A percentile compares a stretch with the other conserved stretches of the same genome.
phyloP scores from a whole-genome alignment of 2,329 filamentous ascomycete species.

The Penicillium sp. region DNA sequence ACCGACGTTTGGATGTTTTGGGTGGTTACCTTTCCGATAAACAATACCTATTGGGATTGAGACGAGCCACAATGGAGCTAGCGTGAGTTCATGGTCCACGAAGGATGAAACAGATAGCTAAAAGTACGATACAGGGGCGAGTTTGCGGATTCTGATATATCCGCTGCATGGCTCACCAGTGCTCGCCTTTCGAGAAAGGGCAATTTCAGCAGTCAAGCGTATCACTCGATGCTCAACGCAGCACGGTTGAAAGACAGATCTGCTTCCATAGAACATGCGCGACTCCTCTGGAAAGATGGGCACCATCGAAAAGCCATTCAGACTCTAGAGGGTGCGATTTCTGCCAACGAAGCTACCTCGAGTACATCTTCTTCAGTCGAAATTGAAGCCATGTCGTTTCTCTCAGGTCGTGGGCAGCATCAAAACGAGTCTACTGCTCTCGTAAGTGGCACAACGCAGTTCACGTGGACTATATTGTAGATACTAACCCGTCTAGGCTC shows the following conservation, averaged over 20 bases:
- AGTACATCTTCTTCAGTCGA: conserved; percentile 38
- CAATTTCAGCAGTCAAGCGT: conserved; percentile 79
- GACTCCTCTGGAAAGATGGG: conserved; percentile 87
- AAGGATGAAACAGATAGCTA: conserved; percentile 1
- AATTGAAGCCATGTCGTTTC: conserved; percentile 33
- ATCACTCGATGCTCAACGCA: conserved; percentile 89
- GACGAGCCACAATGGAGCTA: conserved; percentile 82
- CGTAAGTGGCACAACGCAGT: conserved; percentile 23
- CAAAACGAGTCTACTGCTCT: conserved; percentile 52
- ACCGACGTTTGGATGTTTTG: conserved; percentile 79
- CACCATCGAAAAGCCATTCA: conserved; percentile 95
- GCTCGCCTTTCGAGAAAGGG: conserved; percentile 83
- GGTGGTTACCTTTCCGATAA: conserved; percentile 91
- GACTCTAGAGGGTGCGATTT: conserved; percentile 80
- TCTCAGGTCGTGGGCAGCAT: conserved; percentile 41
- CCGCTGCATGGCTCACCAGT: conserved; percentile 79
- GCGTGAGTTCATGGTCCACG: conserved; percentile 34
- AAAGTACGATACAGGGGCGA: conserved; percentile 38
- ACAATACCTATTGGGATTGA: conserved; percentile 83
- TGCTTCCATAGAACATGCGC: conserved; percentile 90
- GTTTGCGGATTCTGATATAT: conserved; percentile 71
- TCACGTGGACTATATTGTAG: conserved; percentile 31
- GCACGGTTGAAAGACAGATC: conserved; percentile 78
- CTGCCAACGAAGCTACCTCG: conserved; percentile 68
- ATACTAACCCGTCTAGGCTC: conserved; percentile 40